Base-by-base conservation (phyloP, 257 asterid species). In the Ehretia macrophylla region DNA sequence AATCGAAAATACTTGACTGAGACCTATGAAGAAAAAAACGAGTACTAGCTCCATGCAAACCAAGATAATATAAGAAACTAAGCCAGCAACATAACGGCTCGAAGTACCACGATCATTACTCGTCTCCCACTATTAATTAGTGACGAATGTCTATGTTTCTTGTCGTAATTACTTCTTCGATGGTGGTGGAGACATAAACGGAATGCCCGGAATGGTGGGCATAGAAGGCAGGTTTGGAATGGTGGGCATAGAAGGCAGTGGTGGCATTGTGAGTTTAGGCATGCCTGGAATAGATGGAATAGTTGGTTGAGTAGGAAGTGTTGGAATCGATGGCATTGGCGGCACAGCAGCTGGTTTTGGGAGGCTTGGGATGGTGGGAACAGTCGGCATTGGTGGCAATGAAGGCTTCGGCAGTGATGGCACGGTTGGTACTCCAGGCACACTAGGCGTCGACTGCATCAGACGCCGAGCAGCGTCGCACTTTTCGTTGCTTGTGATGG, bases 381-480 rank as follows among this genome's bases (percentile, higher is more conserved):
- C 35, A 27, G 4, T 6, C 35, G 35, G 35, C 35, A 27, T 27
- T 27, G 35, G 35, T 27, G 35, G 35, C 35, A 27, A 27, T 6
- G 35, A 27, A 27, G 35, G 35, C 35, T 16, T 32, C 3, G 44
- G 59, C 11, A 32, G 17, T 17, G 62, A 16, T 56, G 62, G 62
- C 42, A 56, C 1, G n/a, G 35, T 27, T 3, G 35, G n/a, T n/a
- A n/a, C n/a, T 32, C 46, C 18, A 32, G 61, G 47, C 58, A 54
- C 2, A n/a, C 9, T 19, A 17, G 50, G 62, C 37, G 62, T 35
- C 8, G 20, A 55, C 17, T 57, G 62, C 50, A 57, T 12, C 27
- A 57, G 50, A 35, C 10, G 48, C 10, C 62, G 62, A 38, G 62
- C 51, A 39, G 62, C 62, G 21, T 12, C 0, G 50, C 62, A 57